Evolutionary conservation across 768 basidiomycete species (phyloP).

Genomic region (Amanita inopinata): DNA sequence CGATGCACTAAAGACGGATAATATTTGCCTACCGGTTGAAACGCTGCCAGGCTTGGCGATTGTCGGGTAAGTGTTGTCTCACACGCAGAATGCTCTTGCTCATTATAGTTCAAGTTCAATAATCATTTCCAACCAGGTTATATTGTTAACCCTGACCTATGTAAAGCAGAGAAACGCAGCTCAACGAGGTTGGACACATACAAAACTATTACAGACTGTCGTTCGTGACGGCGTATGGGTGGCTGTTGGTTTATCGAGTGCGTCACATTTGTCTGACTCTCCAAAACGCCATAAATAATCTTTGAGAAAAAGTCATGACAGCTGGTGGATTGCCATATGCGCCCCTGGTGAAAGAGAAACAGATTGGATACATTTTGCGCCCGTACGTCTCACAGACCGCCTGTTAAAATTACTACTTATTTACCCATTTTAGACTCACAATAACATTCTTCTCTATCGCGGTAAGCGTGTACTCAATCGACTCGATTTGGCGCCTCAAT

Average conservation of each 20-base stretch:
- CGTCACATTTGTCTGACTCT: background rate
- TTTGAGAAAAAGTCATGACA: background rate
- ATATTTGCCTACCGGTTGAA: background rate
- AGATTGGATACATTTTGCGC: background rate
- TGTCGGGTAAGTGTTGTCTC: too few species aligned
- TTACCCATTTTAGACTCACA: too few species aligned
- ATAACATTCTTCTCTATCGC: background rate
- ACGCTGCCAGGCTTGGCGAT: background rate
- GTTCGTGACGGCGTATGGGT: background rate
- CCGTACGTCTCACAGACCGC: too few species aligned
- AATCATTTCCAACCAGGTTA: too few species aligned
- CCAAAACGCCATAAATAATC: background rate
- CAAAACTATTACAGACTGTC: background rate
- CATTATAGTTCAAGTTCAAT: too few species aligned
- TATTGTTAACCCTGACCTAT: background rate
- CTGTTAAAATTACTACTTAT: background rate
- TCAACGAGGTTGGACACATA: background rate
- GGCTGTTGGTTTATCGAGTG: background rate
- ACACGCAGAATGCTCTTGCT: too few species aligned
- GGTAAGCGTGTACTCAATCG: too few species aligned
- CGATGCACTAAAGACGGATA: background rate
- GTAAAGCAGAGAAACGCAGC: background rate
- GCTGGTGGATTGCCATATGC: background rate
- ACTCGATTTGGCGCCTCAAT: too few species aligned
- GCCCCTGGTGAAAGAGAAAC: background rate